Conservation (phyloP, 1,284 basidiomycete species). For the Thecaphora frezii region DNA sequence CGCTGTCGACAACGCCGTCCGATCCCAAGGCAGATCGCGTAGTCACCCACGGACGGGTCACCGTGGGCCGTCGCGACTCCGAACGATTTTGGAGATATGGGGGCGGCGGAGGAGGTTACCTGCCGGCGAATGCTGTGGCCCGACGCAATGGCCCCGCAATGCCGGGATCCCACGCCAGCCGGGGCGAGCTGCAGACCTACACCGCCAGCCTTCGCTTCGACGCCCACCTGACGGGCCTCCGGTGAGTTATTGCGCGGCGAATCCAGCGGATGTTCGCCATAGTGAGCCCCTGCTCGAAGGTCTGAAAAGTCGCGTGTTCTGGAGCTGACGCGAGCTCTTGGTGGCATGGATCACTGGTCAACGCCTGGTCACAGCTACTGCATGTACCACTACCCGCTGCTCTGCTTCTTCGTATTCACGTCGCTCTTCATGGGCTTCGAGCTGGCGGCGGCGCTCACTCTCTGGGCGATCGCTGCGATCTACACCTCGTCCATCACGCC, state of each 20-base stretch:
- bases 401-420: slow-evolving; percentile 49
- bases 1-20: slow-evolving; percentile 11
- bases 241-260: no score
- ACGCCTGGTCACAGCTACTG: slow-evolving; percentile 28
- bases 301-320: no score
- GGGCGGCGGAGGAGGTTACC: slow-evolving; percentile 18
- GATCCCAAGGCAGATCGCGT: slow-evolving; percentile 23
- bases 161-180: slow-evolving; percentile 27
- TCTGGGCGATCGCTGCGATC: slow-evolving; percentile 47
- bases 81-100: slow-evolving; percentile 48
- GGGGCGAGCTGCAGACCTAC: slow-evolving; percentile 52
- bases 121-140: slow-evolving; percentile 12
- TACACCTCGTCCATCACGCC: slow-evolving; percentile 41
- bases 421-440: slow-evolving; percentile 50
- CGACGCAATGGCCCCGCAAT: not conserved
- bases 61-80: slow-evolving; percentile 42
- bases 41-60: slow-evolving; percentile 30
- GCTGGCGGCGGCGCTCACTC: slow-evolving; percentile 45
- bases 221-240: slow-evolving; percentile 48
- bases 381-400: slow-evolving; percentile 53
- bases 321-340: no score
- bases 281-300: not conserved
- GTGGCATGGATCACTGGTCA: no score
- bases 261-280: not conserved
- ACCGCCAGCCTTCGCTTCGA: slow-evolving; percentile 49